These are phyloP conservation scores for Perkinsus olseni DNA, from an alignment of 169 alveolate genomes.

Conservation along the genomic window DNA sequence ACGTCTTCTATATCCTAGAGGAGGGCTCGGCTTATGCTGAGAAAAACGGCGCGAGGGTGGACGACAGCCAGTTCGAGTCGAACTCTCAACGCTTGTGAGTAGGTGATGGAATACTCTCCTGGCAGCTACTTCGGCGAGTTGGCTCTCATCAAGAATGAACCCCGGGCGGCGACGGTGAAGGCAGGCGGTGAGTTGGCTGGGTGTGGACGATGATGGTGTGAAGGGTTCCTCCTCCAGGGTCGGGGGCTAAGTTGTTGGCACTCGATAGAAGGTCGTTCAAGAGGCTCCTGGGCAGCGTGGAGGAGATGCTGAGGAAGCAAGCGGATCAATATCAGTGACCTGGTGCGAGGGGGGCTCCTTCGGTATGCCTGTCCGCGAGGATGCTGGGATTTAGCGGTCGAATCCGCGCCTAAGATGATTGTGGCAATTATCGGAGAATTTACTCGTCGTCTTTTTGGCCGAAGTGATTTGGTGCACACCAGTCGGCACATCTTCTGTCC, in stretches of 20 bases:
- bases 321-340: neutral
- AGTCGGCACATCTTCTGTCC: no score
- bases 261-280: neutral
- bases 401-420: no score
- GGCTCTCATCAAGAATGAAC: slow-evolving; percentile 66
- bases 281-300: neutral
- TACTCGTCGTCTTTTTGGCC: no score
- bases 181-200: slow-evolving; percentile 23
- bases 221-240: neutral
- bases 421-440: no score
- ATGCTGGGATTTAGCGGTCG: no score
- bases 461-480: no score
- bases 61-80: neutral
- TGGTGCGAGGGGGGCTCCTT: neutral
- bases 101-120: slow-evolving; percentile 52
- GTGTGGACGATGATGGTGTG: neutral
- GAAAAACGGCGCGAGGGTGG: slow-evolving; percentile 49
- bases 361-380: neutral
- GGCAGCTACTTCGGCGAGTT: slow-evolving; percentile 87
- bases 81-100: neutral
- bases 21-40: slow-evolving; percentile 82
- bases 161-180: slow-evolving; percentile 84
- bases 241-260: neutral
- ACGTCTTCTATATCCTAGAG: slow-evolving; percentile 73
- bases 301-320: neutral